Conservation (phyloP, 345 rosid species). For the Gossypium arboreum region DNA sequence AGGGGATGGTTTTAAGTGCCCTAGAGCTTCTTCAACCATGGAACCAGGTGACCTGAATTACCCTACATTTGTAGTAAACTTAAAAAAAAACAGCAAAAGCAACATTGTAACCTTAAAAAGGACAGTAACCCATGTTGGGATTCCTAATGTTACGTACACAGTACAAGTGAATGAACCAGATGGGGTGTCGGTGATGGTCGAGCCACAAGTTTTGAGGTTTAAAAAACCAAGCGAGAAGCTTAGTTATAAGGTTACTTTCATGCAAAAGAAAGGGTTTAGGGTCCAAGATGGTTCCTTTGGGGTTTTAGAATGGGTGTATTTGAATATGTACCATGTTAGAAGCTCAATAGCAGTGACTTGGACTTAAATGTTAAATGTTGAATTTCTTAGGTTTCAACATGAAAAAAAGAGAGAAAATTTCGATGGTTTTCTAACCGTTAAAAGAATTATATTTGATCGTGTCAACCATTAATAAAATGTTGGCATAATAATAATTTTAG, state of each 20-base stretch:
- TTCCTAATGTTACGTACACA: background rate
- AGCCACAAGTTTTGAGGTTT: slow-evolving; percentile 11
- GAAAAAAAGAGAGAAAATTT: background rate
- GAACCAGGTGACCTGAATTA: slow-evolving; percentile 7
- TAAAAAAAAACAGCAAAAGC: background rate
- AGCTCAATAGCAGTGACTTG: slow-evolving; percentile 19
- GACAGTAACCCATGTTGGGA: slow-evolving; percentile 14
- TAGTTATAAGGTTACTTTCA: slow-evolving; percentile 14
- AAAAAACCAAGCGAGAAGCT: slow-evolving; percentile 13
- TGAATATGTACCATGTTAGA: slow-evolving; percentile 1
- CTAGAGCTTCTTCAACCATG: background rate
- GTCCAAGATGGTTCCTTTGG: slow-evolving; percentile 7
- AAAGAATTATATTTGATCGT: background rate
- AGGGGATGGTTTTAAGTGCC: slow-evolving; percentile 6
- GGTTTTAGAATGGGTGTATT: background rate
- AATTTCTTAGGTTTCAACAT: background rate
- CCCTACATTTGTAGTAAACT: slow-evolving; percentile 15
- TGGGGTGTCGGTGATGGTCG: slow-evolving; percentile 2
- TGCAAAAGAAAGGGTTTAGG: background rate
- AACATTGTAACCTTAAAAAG: slow-evolving; percentile 2
- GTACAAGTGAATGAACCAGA: slow-evolving; percentile 6
- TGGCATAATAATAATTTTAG: background rate
- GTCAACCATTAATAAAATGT: background rate
- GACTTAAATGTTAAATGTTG: background rate
- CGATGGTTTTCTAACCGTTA: background rate